These are phyloP conservation scores for Dothistroma septosporum DNA, from an alignment of 2,329 filamentous ascomycete species.

Conservation along the genomic window DNA sequence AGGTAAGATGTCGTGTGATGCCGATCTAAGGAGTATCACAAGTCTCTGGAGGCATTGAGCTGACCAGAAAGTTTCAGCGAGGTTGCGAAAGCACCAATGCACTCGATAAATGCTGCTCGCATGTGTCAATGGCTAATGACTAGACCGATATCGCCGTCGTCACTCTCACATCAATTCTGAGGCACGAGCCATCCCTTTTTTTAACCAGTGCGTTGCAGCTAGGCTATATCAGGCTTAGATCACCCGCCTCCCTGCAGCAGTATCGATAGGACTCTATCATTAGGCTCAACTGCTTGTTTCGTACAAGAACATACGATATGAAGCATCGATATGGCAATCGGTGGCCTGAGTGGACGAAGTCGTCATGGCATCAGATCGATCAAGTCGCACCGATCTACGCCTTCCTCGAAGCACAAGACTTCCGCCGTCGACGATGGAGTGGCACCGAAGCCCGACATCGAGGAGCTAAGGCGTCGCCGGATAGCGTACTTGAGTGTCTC, in stretches of 20 bases:
- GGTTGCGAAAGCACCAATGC: too few relatives aligned
- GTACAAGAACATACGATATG: not conserved
- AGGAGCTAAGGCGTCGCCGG: constrained; percentile 38
- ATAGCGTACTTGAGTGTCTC: constrained; percentile 35
- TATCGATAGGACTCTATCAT: not conserved
- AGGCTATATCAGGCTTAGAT: not conserved
- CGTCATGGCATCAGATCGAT: constrained; percentile 12
- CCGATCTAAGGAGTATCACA: not conserved
- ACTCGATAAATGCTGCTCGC: not conserved
- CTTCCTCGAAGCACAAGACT: constrained; percentile 14
- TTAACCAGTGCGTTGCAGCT: not conserved
- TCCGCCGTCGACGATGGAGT: constrained; percentile 15
- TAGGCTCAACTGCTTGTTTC: not conserved
- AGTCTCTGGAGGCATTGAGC: not conserved
- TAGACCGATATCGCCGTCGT: not conserved
- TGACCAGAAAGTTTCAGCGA: too few relatives aligned
- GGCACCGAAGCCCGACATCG: constrained; percentile 35
- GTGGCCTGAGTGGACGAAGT: constrained; percentile 22
- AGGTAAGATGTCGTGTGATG: not conserved
- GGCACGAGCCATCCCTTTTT: not conserved
- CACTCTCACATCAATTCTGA: not conserved
- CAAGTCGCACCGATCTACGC: constrained; percentile 15
- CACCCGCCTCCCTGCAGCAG: not conserved
- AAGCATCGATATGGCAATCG: constrained; percentile 16
- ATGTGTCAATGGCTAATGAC: not conserved